Evolutionary conservation across 2,329 filamentous ascomycete species (phyloP).

Genomic region (Corniculantispora saksenae): DNA sequence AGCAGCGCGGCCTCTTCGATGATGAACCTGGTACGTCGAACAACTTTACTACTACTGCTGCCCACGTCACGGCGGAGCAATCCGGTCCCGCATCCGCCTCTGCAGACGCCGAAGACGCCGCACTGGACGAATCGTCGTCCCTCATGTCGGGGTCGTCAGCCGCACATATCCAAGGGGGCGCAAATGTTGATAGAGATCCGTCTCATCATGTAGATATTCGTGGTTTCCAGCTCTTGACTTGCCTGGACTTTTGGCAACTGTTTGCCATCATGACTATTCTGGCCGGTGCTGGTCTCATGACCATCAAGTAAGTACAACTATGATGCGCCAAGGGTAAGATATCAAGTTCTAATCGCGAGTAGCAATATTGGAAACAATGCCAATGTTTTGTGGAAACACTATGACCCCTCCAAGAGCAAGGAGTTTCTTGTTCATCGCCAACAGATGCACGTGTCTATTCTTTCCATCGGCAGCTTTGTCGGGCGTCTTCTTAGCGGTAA

Average conservation of each 20-base stretch:
- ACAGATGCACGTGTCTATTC: conserved; percentile 87
- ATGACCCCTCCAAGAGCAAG: conserved; percentile 70
- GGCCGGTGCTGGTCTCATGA: conserved; percentile 94
- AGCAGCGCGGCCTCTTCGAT: conserved; percentile 21
- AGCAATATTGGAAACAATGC: conserved; percentile 94
- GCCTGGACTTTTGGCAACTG: conserved; percentile 85
- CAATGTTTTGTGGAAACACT: conserved; percentile 85
- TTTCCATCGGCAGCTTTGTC: conserved; percentile 85
- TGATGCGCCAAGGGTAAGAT: neutral
- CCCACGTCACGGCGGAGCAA: conserved; percentile 28
- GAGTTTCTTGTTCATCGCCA: conserved; percentile 79
- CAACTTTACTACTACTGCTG: conserved; percentile 35
- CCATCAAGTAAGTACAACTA: conserved; percentile 77
- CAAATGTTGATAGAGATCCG: conserved; percentile 69
- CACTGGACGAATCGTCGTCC: conserved; percentile 72
- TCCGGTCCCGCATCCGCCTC: conserved; percentile 17
- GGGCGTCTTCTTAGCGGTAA: conserved; percentile 77
- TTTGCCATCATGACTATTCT: conserved; percentile 88
- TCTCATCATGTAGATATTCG: conserved; percentile 88
- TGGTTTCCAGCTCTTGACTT: conserved; percentile 71
- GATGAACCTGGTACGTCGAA: conserved; percentile 68
- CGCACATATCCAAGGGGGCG: conserved; percentile 53
- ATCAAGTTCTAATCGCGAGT: conserved; percentile 2
- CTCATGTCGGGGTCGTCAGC: conserved; percentile 68
- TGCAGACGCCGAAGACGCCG: conserved; percentile 25